Evolutionary conservation across 225 moss, liverwort and hornwort genomes (phyloP).

Genomic region (Sphagnum tenellum): DNA sequence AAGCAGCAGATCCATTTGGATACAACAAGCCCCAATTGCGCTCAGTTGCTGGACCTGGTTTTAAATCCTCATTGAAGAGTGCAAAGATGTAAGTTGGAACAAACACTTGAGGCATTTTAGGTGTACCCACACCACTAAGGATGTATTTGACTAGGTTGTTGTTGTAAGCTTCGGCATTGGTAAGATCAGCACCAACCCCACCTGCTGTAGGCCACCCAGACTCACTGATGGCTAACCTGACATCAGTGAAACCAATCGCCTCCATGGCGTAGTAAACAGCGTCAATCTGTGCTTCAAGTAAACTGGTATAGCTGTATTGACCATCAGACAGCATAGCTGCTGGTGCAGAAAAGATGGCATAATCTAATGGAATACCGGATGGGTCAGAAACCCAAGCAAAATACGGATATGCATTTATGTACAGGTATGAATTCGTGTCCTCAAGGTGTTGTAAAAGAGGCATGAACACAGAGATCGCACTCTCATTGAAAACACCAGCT

Average conservation of each 20-base stretch:
- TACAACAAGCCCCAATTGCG: conserved; percentile 33
- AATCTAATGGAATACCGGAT: conserved; percentile 19
- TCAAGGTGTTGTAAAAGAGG: conserved; percentile 23
- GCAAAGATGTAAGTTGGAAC: conserved; percentile 45
- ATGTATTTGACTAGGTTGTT: conserved; percentile 30
- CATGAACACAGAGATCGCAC: conserved; percentile 1
- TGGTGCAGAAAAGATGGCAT: conserved; percentile 25
- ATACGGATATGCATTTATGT: conserved; percentile 49
- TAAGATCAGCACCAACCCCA: conserved; percentile 13
- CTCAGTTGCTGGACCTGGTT: conserved; percentile 31
- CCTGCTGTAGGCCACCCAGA: conserved; percentile 46
- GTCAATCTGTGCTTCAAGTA: conserved; percentile 57
- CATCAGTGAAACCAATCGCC: conserved; percentile 15
- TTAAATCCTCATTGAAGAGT: conserved; percentile 48
- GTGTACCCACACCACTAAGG: conserved; percentile 27
- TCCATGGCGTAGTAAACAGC: conserved; percentile 34
- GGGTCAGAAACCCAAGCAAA: conserved; percentile 22
- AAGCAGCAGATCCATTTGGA: conserved; percentile 12
- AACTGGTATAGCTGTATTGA: conserved; percentile 21
- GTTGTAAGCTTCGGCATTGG: conserved; percentile 39
- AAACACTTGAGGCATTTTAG: conserved; percentile 19
- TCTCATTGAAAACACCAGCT: conserved; percentile 12
- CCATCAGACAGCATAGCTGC: neutral
- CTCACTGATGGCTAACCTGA: conserved; percentile 31
- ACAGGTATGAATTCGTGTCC: conserved; percentile 24